Percentiles rank a stretch among this genome's conserved stretches.
phyloP scores from a whole-genome alignment of 2,329 filamentous ascomycete species.

The Fusarium sp. region DNA sequence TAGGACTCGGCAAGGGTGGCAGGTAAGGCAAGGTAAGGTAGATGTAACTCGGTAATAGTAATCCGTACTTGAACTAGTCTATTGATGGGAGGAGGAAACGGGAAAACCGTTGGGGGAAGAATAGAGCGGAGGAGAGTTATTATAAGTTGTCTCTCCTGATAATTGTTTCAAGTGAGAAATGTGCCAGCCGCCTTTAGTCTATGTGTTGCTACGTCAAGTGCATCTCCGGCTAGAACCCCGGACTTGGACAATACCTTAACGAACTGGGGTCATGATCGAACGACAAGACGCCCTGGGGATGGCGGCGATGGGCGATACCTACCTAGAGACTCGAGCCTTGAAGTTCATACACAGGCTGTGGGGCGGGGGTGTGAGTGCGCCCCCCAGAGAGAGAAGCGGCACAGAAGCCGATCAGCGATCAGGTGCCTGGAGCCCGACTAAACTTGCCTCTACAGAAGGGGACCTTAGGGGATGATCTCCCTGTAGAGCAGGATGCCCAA shows the following conservation, averaged over 20 bases:
- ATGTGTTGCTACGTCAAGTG: neutral
- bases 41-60: conserved; percentile 27
- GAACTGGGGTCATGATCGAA: conserved; percentile 31
- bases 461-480: neutral
- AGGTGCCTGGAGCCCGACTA: conserved; percentile 11
- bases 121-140: conserved; percentile 16
- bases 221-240: conserved; percentile 7
- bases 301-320: conserved; percentile 25
- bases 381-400: conserved; percentile 3
- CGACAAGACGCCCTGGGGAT: conserved; percentile 21
- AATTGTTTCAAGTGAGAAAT: conserved; percentile 1
- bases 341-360: conserved; percentile 9
- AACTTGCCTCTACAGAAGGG: conserved; percentile 7
- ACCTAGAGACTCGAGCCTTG: neutral
- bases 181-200: neutral
- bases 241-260: neutral
- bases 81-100: conserved; percentile 22
- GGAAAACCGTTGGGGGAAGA: conserved; percentile 25
- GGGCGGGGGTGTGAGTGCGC: conserved; percentile 36
- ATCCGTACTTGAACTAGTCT: conserved; percentile 31
- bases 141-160: conserved; percentile 28
- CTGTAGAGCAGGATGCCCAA: conserved; percentile 1
- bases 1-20: conserved; percentile 27
- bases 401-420: conserved; percentile 34
- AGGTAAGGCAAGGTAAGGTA: neutral